Conservation (phyloP, 2,329 filamentous ascomycete genomes). For the Pyrenochaeta sp. region DNA sequence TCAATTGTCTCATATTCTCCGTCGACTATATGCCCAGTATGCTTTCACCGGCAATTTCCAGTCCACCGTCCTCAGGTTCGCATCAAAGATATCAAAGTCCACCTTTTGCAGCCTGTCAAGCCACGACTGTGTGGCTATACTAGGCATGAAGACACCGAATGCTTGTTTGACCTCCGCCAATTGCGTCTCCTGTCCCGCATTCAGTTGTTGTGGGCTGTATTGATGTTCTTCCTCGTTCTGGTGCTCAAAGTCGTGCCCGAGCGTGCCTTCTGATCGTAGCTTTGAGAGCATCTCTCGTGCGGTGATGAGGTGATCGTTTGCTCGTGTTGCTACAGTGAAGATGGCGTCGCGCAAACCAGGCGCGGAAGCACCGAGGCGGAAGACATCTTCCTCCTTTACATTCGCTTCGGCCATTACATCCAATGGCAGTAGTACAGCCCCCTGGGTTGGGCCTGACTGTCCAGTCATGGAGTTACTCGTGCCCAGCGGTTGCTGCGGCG, state of each 20-base stretch:
- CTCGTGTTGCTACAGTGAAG: slow-evolving; percentile 89
- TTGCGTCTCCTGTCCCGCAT: slow-evolving; percentile 48
- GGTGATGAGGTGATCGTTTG: slow-evolving; percentile 95
- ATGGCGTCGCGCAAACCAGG: slow-evolving; percentile 86
- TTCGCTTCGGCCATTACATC: slow-evolving; percentile 87
- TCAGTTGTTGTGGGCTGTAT: slow-evolving; percentile 54
- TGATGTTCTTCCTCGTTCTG: slow-evolving; percentile 75
- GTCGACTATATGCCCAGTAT: slow-evolving; percentile 67
- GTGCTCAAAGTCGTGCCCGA: slow-evolving; percentile 90
- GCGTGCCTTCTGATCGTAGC: slow-evolving; percentile 74
- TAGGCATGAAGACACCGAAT: slow-evolving; percentile 83
- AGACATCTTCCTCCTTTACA: slow-evolving; percentile 88
- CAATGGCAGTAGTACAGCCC: slow-evolving; percentile 80
- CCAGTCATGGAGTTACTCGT: slow-evolving; percentile 42
- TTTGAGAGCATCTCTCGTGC: slow-evolving; percentile 90
- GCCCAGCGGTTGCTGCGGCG: slow-evolving; percentile 67
- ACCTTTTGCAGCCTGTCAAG: slow-evolving; percentile 77
- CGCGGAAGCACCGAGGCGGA: slow-evolving; percentile 80
- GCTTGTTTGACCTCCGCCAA: slow-evolving; percentile 68
- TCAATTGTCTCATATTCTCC: slow-evolving; percentile 51
- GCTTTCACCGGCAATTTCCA: slow-evolving; percentile 90
- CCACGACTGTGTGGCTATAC: slow-evolving; percentile 80
- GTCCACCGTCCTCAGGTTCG: slow-evolving; percentile 68
- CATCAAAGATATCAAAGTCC: slow-evolving; percentile 83
- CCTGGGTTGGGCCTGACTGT: slow-evolving; percentile 60